Evolutionary conservation across 257 asterid genomes (phyloP).

Genomic region (Linaria vulgaris): DNA sequence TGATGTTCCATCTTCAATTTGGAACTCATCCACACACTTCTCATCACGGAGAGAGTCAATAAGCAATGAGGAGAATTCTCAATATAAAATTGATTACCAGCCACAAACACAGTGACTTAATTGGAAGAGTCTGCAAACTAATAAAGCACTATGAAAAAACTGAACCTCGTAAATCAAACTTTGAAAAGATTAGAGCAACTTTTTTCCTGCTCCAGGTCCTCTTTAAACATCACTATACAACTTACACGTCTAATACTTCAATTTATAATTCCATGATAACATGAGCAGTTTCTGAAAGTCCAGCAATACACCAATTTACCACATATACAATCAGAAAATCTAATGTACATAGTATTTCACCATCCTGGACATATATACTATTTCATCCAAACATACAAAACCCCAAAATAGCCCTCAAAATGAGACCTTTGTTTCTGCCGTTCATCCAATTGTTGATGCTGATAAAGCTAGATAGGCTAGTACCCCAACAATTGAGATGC

Average conservation of each 20-base stretch:
- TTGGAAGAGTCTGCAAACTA: background rate
- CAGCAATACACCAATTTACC: no score
- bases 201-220: background rate
- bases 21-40: background rate
- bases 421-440: background rate
- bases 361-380: background rate
- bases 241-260: no score
- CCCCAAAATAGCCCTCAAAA: background rate
- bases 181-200: background rate
- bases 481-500: background rate
- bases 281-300: no score
- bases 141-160: background rate
- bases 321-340: no score
- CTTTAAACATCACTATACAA: background rate
- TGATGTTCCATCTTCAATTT: background rate
- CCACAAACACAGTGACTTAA: background rate
- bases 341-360: no score
- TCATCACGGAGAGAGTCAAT: background rate
- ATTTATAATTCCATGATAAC: no score
- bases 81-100: background rate
- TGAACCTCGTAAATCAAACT: background rate
- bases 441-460: background rate
- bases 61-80: background rate
- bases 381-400: background rate
- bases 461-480: background rate